Conservation (phyloP, 2,329 filamentous ascomycete species). For the Reticulascus tulasneorum region DNA sequence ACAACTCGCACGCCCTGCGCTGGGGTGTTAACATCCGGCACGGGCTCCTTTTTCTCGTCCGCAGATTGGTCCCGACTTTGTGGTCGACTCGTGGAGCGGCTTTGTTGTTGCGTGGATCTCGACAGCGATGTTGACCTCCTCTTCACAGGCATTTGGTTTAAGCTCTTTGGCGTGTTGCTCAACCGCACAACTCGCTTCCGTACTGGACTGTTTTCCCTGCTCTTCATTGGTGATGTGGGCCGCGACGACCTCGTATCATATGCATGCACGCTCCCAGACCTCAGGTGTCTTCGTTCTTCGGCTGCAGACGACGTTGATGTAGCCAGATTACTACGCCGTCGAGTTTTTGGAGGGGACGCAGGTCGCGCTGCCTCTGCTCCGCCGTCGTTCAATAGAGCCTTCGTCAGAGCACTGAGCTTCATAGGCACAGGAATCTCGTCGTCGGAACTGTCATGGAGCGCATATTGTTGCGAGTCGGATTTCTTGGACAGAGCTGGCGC, state of each 20-base stretch:
- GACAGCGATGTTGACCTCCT: conserved; percentile 51
- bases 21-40: conserved; percentile 49
- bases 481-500: conserved; percentile 19
- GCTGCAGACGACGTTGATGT: conserved; percentile 37
- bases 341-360: conserved; percentile 42
- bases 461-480: conserved; percentile 41
- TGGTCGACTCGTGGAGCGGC: conserved; percentile 31
- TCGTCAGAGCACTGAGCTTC: conserved; percentile 90
- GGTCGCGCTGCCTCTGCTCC: conserved; percentile 39
- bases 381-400: conserved; percentile 71
- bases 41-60: conserved; percentile 33
- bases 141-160: conserved; percentile 36
- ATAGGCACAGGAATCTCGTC: conserved; percentile 89
- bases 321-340: conserved; percentile 47
- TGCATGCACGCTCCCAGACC: conserved; percentile 44
- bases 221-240: conserved; percentile 40
- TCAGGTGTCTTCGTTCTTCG: conserved; percentile 41
- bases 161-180: conserved; percentile 45
- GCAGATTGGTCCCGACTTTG: conserved; percentile 36
- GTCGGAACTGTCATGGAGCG: conserved; percentile 83
- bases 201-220: conserved; percentile 47
- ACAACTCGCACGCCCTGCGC: conserved; percentile 48
- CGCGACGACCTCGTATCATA: conserved; percentile 32
- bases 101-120: conserved; percentile 22
- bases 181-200: conserved; percentile 56